A percentile compares a stretch with the other conserved stretches of the same genome.
These are phyloP conservation scores for Wickerhamomyces pijperi DNA, from an alignment of 805 yeast genomes.

Conservation along the genomic window DNA sequence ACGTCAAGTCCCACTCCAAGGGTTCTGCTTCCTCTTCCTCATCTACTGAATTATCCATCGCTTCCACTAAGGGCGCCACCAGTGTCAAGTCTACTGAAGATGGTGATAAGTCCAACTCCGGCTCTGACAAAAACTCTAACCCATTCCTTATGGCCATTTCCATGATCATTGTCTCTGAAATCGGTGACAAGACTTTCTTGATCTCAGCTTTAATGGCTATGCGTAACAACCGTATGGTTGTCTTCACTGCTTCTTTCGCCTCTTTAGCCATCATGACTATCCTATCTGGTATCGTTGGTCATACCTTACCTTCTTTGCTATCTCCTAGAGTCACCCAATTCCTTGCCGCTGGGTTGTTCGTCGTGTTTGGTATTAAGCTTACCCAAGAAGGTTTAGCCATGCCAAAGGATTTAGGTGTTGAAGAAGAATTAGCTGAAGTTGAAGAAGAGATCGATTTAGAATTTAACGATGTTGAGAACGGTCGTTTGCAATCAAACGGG, in stretches of 20 bases:
- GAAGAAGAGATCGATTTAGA: constrained; percentile 79
- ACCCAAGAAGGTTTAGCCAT: constrained; percentile 72
- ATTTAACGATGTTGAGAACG: constrained; percentile 45
- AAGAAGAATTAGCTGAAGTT: constrained; percentile 93
- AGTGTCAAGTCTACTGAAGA: background rate
- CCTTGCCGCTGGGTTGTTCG: constrained; percentile 69
- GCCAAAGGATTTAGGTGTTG: constrained; percentile 78
- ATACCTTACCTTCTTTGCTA: constrained; percentile 73
- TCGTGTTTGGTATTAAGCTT: constrained; percentile 72
- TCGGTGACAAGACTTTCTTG: constrained; percentile 94
- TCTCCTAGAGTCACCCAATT: constrained; percentile 74
- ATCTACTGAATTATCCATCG: background rate
- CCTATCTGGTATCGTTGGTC: constrained; percentile 84
- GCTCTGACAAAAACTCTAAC: background rate
- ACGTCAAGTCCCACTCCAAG: background rate
- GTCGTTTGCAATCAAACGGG: constrained; percentile 8
- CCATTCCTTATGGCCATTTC: constrained; percentile 71
- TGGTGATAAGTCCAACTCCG: too few species aligned
- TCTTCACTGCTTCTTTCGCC: constrained; percentile 79
- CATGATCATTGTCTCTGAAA: constrained; percentile 92
- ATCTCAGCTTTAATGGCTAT: constrained; percentile 98
- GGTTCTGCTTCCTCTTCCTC: background rate
- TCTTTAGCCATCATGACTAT: constrained; percentile 87
- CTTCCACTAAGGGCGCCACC: background rate
- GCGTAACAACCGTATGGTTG: constrained; percentile 76